Evolutionary conservation across 345 rosid genomes (phyloP), one percentile per base, ranked within the genome.

Genomic region (Acer campestre): DNA sequence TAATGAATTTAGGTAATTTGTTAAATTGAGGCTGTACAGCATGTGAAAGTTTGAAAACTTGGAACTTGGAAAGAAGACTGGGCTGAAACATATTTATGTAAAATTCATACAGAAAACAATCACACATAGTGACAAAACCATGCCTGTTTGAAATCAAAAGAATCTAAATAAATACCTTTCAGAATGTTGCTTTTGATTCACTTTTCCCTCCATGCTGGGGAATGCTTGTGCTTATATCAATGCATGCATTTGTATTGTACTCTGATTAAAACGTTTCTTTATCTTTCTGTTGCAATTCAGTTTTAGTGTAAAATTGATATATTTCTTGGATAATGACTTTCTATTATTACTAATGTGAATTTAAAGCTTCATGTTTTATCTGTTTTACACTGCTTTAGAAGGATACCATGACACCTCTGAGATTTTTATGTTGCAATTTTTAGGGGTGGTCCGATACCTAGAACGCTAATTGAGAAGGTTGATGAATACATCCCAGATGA

Each of bases 391-490:
- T 35, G 9, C 59, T 40, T 17, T 23, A 53, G 22, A 23, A 61
- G 23, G 13, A 9, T 42, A 40, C 44, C 13, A 29, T 18, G 59
- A 56, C 61, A 9, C 2, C 38, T 80, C 72, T 84, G 68, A 84
- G 55, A 46, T 79, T 63, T 8, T 77, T 48, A 67, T 6, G 25
- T 61, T 81, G 55, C 58, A 80, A 81, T 42, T 85, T 77, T 75
- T 74, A 93, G 98, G 99, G 99, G 99, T 46, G 87, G 86, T 87
- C 96, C 98, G 3, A 92, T 92, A 80, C 98, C 96, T 68, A 79
- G 70, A 59, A 22, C 79, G 56, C 82, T 95, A 81, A 89, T 92
- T 75, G 85, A 85, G 83, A 90, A 78, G 75, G 91, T 90, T 76
- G 87, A 93, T 80, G 92, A 86, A 76, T 93, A 92, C 84, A 83